Conservation (phyloP, 139 green algal species). For the Chlamydomonas asymmetrica region DNA sequence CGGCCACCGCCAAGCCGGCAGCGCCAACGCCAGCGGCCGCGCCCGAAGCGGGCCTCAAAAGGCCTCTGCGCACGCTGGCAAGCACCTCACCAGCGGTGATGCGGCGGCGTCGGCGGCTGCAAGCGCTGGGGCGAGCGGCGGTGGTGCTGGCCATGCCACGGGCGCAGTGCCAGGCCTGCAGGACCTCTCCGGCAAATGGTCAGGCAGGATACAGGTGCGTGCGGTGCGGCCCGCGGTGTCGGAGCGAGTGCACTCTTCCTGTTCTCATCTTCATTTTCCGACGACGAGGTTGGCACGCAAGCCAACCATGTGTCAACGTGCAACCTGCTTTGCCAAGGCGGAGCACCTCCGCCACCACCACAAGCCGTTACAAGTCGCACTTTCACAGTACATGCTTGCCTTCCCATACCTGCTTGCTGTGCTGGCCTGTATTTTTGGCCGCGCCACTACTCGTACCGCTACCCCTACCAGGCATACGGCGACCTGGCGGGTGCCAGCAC, state of each 20-base stretch:
- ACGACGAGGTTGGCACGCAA: too few relatives aligned
- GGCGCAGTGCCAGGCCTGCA: constrained; percentile 64
- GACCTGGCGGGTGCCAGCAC: constrained; percentile 55
- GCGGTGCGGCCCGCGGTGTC: neutral
- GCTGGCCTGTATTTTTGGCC: neutral
- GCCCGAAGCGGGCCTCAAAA: neutral
- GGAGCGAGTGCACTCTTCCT: neutral
- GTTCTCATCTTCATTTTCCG: too few relatives aligned
- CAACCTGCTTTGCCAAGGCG: too few relatives aligned
- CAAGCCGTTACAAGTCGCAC: too few relatives aligned
- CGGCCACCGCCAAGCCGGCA: neutral
- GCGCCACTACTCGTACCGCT: neutral
- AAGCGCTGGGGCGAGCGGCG: neutral
- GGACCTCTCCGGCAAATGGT: constrained; percentile 76
- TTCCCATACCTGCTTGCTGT: too few relatives aligned
- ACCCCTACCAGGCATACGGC: constrained; percentile 48
- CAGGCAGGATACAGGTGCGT: constrained; percentile 65
- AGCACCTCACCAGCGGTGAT: neutral
- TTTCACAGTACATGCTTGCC: too few relatives aligned
- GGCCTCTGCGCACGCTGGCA: neutral
- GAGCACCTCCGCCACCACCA: too few relatives aligned
- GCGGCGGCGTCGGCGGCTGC: constrained; percentile 1
- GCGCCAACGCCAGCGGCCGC: neutral
- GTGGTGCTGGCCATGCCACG: neutral
- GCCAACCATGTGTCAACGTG: too few relatives aligned